Conservation (phyloP, 257 asterid genomes). For the Cordia subcordata region DNA sequence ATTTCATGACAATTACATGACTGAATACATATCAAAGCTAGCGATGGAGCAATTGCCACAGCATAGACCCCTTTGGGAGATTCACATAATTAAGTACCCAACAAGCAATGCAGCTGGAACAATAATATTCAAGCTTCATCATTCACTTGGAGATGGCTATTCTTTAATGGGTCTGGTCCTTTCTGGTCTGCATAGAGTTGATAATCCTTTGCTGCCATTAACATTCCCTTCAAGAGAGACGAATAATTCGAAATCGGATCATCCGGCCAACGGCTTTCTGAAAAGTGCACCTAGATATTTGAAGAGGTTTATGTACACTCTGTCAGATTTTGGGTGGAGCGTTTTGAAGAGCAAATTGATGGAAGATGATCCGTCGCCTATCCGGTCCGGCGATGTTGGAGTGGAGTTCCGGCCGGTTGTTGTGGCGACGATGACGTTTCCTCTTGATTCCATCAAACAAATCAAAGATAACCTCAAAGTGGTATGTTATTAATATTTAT, state of each 20-base stretch:
- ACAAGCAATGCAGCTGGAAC: slow-evolving; percentile 24
- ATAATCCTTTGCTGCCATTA: slow-evolving; percentile 23
- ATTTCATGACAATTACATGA: slow-evolving; percentile 14
- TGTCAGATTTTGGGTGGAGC: slow-evolving; percentile 58
- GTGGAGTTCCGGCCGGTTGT: slow-evolving; percentile 49
- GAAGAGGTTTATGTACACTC: slow-evolving; percentile 22
- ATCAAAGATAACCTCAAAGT: slow-evolving; percentile 49
- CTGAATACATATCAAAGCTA: slow-evolving; percentile 15
- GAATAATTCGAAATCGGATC: neutral
- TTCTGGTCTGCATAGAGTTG: slow-evolving; percentile 27
- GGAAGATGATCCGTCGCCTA: slow-evolving; percentile 45
- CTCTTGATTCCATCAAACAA: slow-evolving; percentile 48
- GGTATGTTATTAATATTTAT: slow-evolving; percentile 23
- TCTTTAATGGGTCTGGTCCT: slow-evolving; percentile 28
- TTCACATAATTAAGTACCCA: slow-evolving; percentile 22
- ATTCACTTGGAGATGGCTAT: slow-evolving; percentile 34
- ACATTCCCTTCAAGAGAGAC: slow-evolving; percentile 23
- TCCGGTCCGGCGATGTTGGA: slow-evolving; percentile 60
- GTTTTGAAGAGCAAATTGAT: slow-evolving; percentile 45
- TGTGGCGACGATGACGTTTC: slow-evolving; percentile 35
- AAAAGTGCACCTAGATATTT: slow-evolving; percentile 7
- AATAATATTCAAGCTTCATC: slow-evolving; percentile 24
- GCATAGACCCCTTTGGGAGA: slow-evolving; percentile 22
- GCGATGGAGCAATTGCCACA: slow-evolving; percentile 12
- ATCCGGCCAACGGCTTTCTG: neutral